Percentiles rank a stretch among this genome's conserved stretches.
phyloP scores from a whole-genome alignment of 495 filamentous ascomycete species.

The Glonium stellatum region DNA sequence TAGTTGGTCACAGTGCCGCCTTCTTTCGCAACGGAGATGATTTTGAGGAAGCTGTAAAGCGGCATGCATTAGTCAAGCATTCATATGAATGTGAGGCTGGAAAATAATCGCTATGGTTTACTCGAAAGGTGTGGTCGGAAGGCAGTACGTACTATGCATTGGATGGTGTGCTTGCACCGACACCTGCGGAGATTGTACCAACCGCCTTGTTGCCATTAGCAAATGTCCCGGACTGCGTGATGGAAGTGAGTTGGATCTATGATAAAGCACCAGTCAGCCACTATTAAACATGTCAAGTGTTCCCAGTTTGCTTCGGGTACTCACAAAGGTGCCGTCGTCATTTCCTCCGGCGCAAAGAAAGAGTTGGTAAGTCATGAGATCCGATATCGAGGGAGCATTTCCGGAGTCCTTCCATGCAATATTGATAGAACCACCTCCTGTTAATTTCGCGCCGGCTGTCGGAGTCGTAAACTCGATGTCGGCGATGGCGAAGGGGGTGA shows the following conservation, averaged over 20 bases:
- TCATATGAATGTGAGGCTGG: background rate
- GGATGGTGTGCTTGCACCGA: constrained; percentile 32
- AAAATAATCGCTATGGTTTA: no score
- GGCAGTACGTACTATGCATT: constrained; percentile 56
- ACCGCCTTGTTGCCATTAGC: constrained; percentile 46
- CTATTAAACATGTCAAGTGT: background rate
- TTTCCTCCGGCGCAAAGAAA: constrained; percentile 62
- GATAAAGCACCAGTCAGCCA: constrained; percentile 1
- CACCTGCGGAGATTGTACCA: constrained; percentile 46
- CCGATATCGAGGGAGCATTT: constrained; percentile 41
- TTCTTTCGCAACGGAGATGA: constrained; percentile 47
- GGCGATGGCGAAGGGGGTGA: constrained; percentile 44
- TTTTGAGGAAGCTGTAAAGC: constrained; percentile 55
- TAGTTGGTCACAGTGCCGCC: constrained; percentile 52
- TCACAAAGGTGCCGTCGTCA: constrained; percentile 39
- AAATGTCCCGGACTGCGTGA: constrained; percentile 41
- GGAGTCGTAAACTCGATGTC: constrained; percentile 53
- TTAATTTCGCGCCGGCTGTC: constrained; percentile 40
- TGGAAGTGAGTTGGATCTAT: constrained; percentile 42
- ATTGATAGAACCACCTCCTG: constrained; percentile 45
- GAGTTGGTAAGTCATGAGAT: constrained; percentile 52
- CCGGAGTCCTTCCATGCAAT: constrained; percentile 56
- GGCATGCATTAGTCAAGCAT: background rate
- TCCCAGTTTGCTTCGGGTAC: constrained; percentile 10
- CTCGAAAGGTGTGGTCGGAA: background rate